Conservation (phyloP, 2,329 filamentous ascomycete genomes). For the Juglanconis juglandina region DNA sequence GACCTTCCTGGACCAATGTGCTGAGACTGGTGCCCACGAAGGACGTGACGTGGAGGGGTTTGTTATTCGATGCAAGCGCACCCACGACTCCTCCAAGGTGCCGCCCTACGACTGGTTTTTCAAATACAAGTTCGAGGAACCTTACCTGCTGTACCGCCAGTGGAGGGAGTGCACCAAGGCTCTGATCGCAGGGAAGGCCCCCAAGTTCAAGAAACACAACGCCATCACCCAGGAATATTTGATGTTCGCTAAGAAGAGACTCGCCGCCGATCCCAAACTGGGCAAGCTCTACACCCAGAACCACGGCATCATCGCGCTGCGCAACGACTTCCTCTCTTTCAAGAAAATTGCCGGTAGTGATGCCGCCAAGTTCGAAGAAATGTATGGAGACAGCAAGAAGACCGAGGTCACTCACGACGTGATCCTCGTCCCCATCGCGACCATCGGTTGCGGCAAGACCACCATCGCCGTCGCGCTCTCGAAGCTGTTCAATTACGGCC, state of each 20-base stretch:
- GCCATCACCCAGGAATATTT: constrained; percentile 91
- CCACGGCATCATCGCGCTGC: constrained; percentile 89
- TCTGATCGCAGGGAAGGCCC: constrained; percentile 70
- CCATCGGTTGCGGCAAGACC: constrained; percentile 95
- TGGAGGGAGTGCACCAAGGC: constrained; percentile 97
- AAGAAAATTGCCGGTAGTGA: constrained; percentile 85
- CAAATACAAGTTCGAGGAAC: constrained; percentile 99
- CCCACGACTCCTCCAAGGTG: constrained; percentile 42
- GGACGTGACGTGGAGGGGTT: constrained; percentile 96
- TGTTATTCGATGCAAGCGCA: constrained; percentile 82
- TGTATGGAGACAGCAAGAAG: constrained; percentile 47
- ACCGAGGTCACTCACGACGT: constrained; percentile 63
- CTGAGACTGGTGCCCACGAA: constrained; percentile 83
- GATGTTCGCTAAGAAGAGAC: constrained; percentile 69
- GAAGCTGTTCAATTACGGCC: constrained; percentile 85
- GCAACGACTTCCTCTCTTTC: constrained; percentile 80
- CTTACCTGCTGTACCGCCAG: constrained; percentile 97
- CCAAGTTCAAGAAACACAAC: constrained; percentile 80
- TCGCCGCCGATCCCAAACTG: constrained; percentile 65
- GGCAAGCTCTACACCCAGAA: constrained; percentile 75
- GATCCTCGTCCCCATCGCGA: constrained; percentile 85
- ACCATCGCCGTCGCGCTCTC: constrained; percentile 79
- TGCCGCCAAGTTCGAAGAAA: constrained; percentile 72
- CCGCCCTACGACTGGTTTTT: constrained; percentile 96
- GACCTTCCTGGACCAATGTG: constrained; percentile 76